Evolutionary conservation across 495 filamentous ascomycete genomes (phyloP).

Genomic region (Clavariopsis aquatica): DNA sequence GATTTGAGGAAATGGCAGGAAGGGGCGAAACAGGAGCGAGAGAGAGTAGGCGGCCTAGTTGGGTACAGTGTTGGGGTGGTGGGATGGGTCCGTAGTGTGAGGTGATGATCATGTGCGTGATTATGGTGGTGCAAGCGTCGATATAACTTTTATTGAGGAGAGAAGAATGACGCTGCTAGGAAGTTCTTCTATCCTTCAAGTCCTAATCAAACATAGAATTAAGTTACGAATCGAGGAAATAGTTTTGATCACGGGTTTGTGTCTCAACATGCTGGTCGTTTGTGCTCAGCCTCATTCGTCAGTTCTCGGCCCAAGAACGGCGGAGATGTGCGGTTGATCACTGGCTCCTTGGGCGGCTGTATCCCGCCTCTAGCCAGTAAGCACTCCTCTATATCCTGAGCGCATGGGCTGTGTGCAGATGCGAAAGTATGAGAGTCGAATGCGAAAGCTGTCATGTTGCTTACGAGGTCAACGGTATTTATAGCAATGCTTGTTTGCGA

Average conservation of each 20-base stretch:
- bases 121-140: no score
- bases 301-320: slow-evolving; percentile 4
- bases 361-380: no score
- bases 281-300: not conserved
- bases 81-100: slow-evolving; percentile 74
- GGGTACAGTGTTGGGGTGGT: slow-evolving; percentile 87
- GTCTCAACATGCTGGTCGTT: not conserved
- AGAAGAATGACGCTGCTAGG: no score
- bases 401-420: not conserved
- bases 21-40: slow-evolving; percentile 66
- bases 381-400: not conserved
- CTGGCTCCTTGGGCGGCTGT: no score
- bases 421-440: not conserved
- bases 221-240: no score
- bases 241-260: not conserved
- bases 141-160: no score
- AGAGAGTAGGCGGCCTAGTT: slow-evolving; percentile 71
- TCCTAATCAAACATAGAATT: no score
- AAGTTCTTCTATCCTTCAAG: no score
- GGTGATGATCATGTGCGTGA: slow-evolving; percentile 18
- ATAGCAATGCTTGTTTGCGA: slow-evolving; percentile 19
- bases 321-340: no score
- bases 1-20: slow-evolving; percentile 61
- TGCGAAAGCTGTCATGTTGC: not conserved
- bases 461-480: not conserved